phyloP scores from a whole-genome alignment of 2,329 filamentous ascomycete species.

The Fusarium sp. region DNA sequence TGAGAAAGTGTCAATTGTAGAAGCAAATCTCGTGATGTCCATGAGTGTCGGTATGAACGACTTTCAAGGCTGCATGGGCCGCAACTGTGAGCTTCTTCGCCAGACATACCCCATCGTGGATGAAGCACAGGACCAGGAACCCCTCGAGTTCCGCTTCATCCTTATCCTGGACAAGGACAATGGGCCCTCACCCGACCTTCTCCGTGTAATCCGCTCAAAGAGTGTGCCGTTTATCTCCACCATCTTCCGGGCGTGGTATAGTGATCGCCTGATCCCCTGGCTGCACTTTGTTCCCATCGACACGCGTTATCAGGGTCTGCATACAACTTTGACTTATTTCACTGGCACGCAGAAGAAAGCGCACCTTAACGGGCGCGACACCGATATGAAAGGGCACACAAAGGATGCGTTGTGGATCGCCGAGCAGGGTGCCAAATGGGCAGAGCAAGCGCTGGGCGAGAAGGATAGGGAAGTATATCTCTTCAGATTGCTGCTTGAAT shows the following conservation, averaged over 20 bases:
- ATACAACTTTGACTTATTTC: conserved; percentile 82
- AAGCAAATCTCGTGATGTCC: conserved; percentile 66
- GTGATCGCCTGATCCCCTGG: conserved; percentile 80
- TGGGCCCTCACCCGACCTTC: conserved; percentile 71
- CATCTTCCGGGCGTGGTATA: conserved; percentile 84
- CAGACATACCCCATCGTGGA: conserved; percentile 51
- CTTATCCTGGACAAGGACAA: conserved; percentile 79
- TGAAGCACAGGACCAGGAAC: conserved; percentile 59
- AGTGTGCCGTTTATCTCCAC: conserved; percentile 78
- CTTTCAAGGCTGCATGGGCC: conserved; percentile 67
- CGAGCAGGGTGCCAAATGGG: conserved; percentile 75
- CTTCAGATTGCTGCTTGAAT: conserved; percentile 82
- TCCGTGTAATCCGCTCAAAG: conserved; percentile 74
- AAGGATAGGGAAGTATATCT: conserved; percentile 87
- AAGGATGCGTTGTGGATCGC: conserved; percentile 75
- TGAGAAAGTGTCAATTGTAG: conserved; percentile 64
- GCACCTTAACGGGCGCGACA: conserved; percentile 59
- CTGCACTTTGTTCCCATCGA: conserved; percentile 85
- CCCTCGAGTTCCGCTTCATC: conserved; percentile 77
- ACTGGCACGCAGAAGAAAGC: conserved; percentile 65
- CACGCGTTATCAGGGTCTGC: conserved; percentile 77
- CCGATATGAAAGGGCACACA: conserved; percentile 61
- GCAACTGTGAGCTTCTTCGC: conserved; percentile 50
- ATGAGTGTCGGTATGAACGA: conserved; percentile 72
- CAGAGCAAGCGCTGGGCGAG: conserved; percentile 70